These are phyloP conservation scores for Centaurea solstitialis DNA, from an alignment of 129 eudicot genomes.

Conservation along the genomic window DNA sequence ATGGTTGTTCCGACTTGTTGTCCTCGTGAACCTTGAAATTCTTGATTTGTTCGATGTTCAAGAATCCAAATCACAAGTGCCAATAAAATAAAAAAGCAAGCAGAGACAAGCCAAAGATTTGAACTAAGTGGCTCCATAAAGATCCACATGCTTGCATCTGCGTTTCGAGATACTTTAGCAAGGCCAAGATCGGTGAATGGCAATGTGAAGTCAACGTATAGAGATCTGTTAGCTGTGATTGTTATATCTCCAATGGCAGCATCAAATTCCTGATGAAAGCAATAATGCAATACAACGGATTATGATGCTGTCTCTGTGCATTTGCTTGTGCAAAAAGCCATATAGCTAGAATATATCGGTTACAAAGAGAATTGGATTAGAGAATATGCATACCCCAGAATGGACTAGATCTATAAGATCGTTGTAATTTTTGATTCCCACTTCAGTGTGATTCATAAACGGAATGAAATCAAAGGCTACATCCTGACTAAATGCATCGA, in stretches of 20 bases:
- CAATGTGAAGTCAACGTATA: constrained; percentile 36
- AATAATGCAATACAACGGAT: constrained; percentile 1
- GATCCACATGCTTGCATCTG: constrained; percentile 13
- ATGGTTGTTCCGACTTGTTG: neutral
- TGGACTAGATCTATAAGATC: neutral
- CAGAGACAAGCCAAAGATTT: constrained; percentile 21
- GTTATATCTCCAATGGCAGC: constrained; percentile 35
- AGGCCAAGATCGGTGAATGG: constrained; percentile 33
- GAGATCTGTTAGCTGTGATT: constrained; percentile 27
- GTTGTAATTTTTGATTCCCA: neutral
- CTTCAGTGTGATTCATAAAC: neutral
- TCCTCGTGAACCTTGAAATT: constrained; percentile 9
- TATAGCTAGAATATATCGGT: neutral
- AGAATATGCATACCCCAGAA: constrained; percentile 6
- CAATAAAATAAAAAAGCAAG: constrained; percentile 8
- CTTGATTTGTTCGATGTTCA: constrained; percentile 16
- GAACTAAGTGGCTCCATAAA: constrained; percentile 32
- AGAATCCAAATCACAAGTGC: constrained; percentile 22
- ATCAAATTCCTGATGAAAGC: constrained; percentile 1
- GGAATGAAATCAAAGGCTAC: constrained; percentile 35
- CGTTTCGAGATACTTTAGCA: constrained; percentile 4
- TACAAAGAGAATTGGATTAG: neutral
- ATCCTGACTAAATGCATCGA: constrained; percentile 9
- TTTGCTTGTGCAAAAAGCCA: neutral
- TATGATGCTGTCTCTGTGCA: neutral